Conservation (phyloP, 2,329 filamentous ascomycete genomes). For the Trichophyton rubrum region DNA sequence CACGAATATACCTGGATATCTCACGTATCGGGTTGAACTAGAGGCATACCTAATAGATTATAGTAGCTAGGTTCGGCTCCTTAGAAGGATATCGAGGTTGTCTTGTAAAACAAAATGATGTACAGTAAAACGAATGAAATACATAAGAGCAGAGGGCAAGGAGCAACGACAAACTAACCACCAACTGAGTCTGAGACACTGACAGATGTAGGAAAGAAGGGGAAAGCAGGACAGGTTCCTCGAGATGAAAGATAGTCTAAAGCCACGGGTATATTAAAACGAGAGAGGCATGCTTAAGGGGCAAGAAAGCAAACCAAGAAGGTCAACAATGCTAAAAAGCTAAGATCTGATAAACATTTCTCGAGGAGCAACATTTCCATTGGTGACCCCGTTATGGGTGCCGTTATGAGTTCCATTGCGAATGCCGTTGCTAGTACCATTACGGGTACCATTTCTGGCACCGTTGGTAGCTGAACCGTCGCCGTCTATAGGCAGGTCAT, state of each 20-base stretch:
- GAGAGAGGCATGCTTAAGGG: neutral
- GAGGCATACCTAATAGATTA: neutral
- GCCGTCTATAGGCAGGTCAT: constrained; percentile 13
- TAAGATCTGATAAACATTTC: constrained; percentile 1
- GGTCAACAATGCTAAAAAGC: neutral
- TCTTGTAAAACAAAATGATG: neutral
- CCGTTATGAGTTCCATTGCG: constrained; percentile 7
- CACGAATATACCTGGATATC: neutral
- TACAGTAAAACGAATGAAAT: neutral
- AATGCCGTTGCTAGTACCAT: constrained; percentile 4
- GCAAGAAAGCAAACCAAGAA: neutral
- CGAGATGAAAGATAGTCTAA: neutral
- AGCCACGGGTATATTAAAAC: neutral
- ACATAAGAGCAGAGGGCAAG: neutral
- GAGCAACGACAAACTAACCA: neutral
- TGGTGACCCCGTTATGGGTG: constrained; percentile 2
- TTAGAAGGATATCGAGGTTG: neutral
- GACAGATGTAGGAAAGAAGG: neutral
- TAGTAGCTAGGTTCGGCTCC: neutral
- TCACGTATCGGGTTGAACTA: no score
- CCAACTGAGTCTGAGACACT: neutral
- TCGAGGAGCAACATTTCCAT: constrained; percentile 7
- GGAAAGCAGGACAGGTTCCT: neutral
- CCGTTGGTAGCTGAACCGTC: constrained; percentile 2
- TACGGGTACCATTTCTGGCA: constrained; percentile 1